Evolutionary conservation across 192 early-diverging fungal species (phyloP), one percentile per base, ranked within the genome.

Genomic region (Lobosporangium transversale): DNA sequence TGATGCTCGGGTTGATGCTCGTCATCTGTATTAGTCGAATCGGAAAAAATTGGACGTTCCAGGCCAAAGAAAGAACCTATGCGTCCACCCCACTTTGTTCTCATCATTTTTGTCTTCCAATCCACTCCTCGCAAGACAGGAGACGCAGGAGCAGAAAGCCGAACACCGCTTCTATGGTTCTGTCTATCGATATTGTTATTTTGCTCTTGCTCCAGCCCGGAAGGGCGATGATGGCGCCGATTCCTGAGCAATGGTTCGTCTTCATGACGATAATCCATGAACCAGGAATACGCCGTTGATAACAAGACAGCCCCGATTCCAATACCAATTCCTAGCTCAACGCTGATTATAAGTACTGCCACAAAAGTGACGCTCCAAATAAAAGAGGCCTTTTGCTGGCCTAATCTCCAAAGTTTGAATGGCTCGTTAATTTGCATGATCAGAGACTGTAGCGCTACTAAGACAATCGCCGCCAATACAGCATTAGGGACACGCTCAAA

Each of bases 401-500:
- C 70, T 11, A 75, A 27, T 31, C 70, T 57, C 70, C 70, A 75
- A 17, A 75, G 70, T 33, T 66, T 75, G 30, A 66, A 6, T 3
- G 70, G 70, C 24, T 75, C 70, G 0, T 50, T 66, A 20, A 75
- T 75, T 30, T 75, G 70, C 73, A 76, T 76, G 20, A 76, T 27
- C 15, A 76, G 32, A 1, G 73, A 76, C 59, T 76, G 73, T 1
- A 76, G 26, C 3, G 84, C 84, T 27, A 81, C 73, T 30, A 95
- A 87, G 43, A 95, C 90, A 56, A 97, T 88, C 1, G 93, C 94
- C 4, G 93, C 89, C 42, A 96, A 81, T 0, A 89, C 78, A 18
- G 91, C 85, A 51, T 86, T 90, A 1, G 95, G 91, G 31, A 96
- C 92, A 55, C 90, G 94, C 71, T 89, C 91, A 79, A 96, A 93